Conservation (phyloP, 352 stramenopile genomes). For the Globisporangium sylvaticum region DNA sequence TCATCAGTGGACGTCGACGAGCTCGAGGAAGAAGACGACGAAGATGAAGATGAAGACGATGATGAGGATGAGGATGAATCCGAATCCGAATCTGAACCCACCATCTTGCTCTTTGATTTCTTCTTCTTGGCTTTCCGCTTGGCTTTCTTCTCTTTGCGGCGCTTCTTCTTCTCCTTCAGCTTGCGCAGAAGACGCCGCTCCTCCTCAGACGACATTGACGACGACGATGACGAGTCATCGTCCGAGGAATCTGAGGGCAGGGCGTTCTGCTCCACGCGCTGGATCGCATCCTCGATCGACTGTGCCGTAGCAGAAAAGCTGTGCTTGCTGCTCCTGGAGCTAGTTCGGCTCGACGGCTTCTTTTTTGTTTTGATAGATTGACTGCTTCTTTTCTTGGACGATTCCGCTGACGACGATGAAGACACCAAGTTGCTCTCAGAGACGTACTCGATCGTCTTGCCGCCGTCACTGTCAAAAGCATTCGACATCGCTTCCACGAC, state of each 20-base stretch:
- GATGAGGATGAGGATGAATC: constrained; percentile 9
- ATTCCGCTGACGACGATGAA: not conserved
- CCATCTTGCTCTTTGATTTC: constrained; percentile 8
- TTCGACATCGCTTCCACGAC: not conserved
- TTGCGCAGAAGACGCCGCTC: constrained; percentile 15
- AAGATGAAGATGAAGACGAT: constrained; percentile 7
- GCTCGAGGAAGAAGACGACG: constrained; percentile 7
- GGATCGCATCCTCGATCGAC: constrained; percentile 14
- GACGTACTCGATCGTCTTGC: constrained; percentile 19
- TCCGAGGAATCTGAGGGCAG: constrained; percentile 32
- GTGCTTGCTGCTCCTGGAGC: constrained; percentile 12
- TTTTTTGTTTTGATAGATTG: not conserved
- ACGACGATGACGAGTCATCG: constrained; percentile 7
- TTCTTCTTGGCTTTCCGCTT: constrained; percentile 19
- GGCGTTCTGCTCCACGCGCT: constrained; percentile 29
- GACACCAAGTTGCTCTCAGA: constrained; percentile 7
- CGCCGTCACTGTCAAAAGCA: constrained; percentile 8
- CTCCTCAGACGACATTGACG: constrained; percentile 14
- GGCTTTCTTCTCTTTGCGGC: constrained; percentile 16
- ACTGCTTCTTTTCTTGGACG: not conserved
- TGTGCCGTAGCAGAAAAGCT: not conserved
- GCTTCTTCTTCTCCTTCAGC: constrained; percentile 23
- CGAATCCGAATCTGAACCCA: constrained; percentile 11
- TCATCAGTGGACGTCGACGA: constrained; percentile 23
- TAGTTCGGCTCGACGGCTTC: constrained; percentile 15